Evolutionary conservation across 306 rosid species (phyloP).

Genomic region (Luffa acutangula): DNA sequence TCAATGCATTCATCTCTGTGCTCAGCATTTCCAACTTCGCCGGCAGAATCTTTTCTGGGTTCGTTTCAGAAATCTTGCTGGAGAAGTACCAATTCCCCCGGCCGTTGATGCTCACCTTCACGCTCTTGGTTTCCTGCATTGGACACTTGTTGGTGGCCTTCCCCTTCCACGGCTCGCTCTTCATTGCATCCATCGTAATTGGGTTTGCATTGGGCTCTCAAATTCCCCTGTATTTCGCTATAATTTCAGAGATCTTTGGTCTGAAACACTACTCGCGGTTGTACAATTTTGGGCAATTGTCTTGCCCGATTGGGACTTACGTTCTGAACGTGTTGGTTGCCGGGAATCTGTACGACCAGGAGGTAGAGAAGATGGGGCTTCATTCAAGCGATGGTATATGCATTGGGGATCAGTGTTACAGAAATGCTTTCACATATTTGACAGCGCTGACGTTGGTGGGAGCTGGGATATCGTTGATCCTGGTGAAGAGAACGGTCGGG

Average conservation of each 20-base stretch:
- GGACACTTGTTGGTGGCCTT: slow-evolving; percentile 23
- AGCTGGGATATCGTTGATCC: not conserved
- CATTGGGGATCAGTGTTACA: not conserved
- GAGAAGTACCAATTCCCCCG: slow-evolving; percentile 13
- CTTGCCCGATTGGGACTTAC: slow-evolving; percentile 11
- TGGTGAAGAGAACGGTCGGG: not conserved
- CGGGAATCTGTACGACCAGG: slow-evolving; percentile 1
- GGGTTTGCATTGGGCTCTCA: slow-evolving; percentile 19
- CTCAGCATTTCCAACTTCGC: slow-evolving; percentile 27
- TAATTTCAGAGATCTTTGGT: not conserved
- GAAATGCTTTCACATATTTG: not conserved
- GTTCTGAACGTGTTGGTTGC: slow-evolving; percentile 5
- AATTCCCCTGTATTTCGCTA: slow-evolving; percentile 10
- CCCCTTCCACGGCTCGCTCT: slow-evolving; percentile 12
- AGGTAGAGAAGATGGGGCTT: not conserved
- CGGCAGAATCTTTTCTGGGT: slow-evolving; percentile 13
- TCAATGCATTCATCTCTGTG: slow-evolving; percentile 12
- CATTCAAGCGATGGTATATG: not conserved
- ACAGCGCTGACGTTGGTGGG: not conserved
- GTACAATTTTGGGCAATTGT: not conserved
- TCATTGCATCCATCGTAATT: slow-evolving; percentile 1
- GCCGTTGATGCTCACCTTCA: slow-evolving; percentile 11
- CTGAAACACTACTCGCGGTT: not conserved
- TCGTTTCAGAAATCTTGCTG: slow-evolving; percentile 18
- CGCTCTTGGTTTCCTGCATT: slow-evolving; percentile 12